These are phyloP conservation scores for Withania somnifera DNA, from an alignment of 305 asterid species.

Conservation along the genomic window DNA sequence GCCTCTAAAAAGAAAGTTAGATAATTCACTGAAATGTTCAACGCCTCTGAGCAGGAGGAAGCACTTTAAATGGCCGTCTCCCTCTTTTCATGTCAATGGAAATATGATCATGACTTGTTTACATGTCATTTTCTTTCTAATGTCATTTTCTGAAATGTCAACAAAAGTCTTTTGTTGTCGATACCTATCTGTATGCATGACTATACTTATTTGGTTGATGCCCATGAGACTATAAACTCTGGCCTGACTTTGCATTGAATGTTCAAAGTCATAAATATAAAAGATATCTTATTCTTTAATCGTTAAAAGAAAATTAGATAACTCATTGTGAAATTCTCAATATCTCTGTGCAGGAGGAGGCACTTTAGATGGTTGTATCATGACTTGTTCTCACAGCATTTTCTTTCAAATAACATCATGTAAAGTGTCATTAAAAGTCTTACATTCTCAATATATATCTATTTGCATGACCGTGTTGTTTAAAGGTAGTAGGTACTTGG, in stretches of 20 bases:
- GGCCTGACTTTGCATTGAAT: background rate
- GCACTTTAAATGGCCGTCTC: background rate
- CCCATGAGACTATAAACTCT: background rate
- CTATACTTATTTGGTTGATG: background rate
- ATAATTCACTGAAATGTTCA: background rate
- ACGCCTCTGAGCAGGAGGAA: background rate
- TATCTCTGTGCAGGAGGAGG: background rate
- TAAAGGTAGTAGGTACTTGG: background rate
- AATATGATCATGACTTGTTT: background rate
- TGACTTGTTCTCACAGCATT: background rate
- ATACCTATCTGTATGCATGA: background rate
- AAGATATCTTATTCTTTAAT: background rate
- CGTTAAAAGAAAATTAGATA: background rate
- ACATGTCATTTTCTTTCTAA: background rate
- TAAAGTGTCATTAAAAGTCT: background rate
- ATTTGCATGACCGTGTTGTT: background rate
- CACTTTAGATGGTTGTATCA: background rate
- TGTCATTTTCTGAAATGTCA: background rate
- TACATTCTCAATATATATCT: background rate
- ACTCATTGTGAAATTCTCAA: background rate
- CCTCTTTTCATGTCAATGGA: background rate
- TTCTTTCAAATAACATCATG: background rate
- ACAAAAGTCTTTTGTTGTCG: background rate
- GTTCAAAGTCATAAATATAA: background rate
- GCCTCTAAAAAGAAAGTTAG: background rate